phyloP scores from a whole-genome alignment of 495 filamentous ascomycete species.

The Lasiosphaeria hispida region DNA sequence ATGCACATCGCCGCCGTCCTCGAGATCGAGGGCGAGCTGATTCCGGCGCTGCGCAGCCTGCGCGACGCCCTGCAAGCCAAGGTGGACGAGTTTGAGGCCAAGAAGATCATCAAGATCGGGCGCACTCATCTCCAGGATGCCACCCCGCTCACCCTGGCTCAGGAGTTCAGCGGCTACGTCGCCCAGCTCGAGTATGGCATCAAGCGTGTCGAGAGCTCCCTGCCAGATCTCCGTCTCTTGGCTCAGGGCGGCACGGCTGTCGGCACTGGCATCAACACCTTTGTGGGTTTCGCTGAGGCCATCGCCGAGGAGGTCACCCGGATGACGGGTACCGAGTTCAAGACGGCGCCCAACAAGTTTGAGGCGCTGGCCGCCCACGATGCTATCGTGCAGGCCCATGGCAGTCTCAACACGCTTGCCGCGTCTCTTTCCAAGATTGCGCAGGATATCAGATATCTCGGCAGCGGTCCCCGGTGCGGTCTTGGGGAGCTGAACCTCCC shows the following conservation, averaged over 20 bases:
- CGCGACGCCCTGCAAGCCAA: slow-evolving; percentile 82
- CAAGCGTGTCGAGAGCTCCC: slow-evolving; percentile 75
- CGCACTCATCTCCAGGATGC: slow-evolving; percentile 98
- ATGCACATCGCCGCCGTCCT: slow-evolving; percentile 99
- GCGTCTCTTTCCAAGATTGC: slow-evolving; percentile 96
- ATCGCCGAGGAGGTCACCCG: slow-evolving; percentile 87
- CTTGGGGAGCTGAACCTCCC: slow-evolving; percentile 89
- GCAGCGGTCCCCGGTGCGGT: slow-evolving; percentile 92
- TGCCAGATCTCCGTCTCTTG: slow-evolving; percentile 81
- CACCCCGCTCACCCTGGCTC: slow-evolving; percentile 90
- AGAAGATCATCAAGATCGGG: slow-evolving; percentile 95
- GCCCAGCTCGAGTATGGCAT: slow-evolving; percentile 89
- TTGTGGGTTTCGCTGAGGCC: slow-evolving; percentile 89
- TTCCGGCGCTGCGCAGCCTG: slow-evolving; percentile 79
- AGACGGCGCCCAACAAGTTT: slow-evolving; percentile 98
- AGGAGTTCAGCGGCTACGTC: slow-evolving; percentile 98
- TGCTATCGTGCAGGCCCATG: slow-evolving; percentile 89
- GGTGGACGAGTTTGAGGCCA: slow-evolving; percentile 79
- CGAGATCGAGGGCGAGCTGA: slow-evolving; percentile 80
- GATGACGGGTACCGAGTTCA: slow-evolving; percentile 89
- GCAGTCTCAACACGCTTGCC: slow-evolving; percentile 90
- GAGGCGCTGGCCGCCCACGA: slow-evolving; percentile 98
- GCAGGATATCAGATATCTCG: slow-evolving; percentile 95
- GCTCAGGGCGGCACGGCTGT: slow-evolving; percentile 97
- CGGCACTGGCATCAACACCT: slow-evolving; percentile 96